phyloP scores from a whole-genome alignment of 345 rosid genomes.

The Linum usitatissimum region DNA sequence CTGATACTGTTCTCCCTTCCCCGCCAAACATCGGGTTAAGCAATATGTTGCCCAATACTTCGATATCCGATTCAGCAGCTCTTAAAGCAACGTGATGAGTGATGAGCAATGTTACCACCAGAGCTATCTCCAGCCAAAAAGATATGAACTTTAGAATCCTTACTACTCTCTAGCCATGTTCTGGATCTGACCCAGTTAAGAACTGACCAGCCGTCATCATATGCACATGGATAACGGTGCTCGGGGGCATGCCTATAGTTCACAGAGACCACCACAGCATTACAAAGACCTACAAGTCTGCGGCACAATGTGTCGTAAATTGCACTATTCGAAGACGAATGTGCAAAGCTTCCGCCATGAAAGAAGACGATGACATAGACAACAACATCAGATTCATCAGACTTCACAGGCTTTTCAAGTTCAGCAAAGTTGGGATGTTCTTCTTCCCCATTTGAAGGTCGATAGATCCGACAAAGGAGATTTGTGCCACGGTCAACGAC shows the following conservation, averaged over 20 bases:
- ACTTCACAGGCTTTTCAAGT: constrained; percentile 60
- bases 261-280: constrained; percentile 79
- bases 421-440: constrained; percentile 34
- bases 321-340: constrained; percentile 71
- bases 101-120: constrained; percentile 90
- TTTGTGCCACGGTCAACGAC: constrained; percentile 43
- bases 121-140: constrained; percentile 90
- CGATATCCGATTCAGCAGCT: constrained; percentile 52
- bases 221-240: constrained; percentile 67
- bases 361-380: constrained; percentile 76
- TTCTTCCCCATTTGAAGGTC: constrained; percentile 38
- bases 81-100: constrained; percentile 64
- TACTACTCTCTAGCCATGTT: constrained; percentile 66
- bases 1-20: constrained; percentile 68
- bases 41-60: constrained; percentile 56
- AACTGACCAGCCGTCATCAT: constrained; percentile 85
- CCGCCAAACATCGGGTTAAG: constrained; percentile 94
- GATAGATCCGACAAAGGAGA: constrained; percentile 57
- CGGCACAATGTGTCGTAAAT: constrained; percentile 77
- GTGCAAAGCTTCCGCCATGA: constrained; percentile 95
- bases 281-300: constrained; percentile 55
- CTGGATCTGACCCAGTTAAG: constrained; percentile 69
- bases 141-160: constrained; percentile 61
- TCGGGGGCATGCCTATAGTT: constrained; percentile 85
- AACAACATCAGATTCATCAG: constrained; percentile 28